phyloP scores from a whole-genome alignment of 2,329 filamentous ascomycete species.

The Cercospora sesami region DNA sequence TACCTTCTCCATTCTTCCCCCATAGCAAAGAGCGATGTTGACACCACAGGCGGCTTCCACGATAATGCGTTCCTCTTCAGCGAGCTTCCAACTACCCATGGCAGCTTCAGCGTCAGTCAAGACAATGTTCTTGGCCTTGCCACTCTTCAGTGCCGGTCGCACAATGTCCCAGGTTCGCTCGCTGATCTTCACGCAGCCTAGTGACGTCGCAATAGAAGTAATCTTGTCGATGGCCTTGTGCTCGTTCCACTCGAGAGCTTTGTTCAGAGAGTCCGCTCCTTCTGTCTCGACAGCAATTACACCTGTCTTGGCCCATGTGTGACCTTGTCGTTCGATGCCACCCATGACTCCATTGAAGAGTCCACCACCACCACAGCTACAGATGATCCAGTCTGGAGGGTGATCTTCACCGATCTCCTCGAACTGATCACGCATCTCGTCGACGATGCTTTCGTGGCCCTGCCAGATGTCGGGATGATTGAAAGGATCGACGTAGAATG shows the following conservation, averaged over 20 bases:
- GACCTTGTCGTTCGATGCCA: constrained; percentile 59
- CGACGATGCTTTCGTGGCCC: constrained; percentile 62
- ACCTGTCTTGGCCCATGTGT: constrained; percentile 40
- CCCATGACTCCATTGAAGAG: constrained; percentile 74
- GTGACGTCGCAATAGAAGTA: constrained; percentile 70
- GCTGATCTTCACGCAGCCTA: constrained; percentile 70
- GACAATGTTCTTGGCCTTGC: constrained; percentile 61
- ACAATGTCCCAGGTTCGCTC: constrained; percentile 67
- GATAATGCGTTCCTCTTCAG: constrained; percentile 77
- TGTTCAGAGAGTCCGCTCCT: constrained; percentile 69
- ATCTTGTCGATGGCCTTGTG: constrained; percentile 65
- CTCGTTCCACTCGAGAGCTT: constrained; percentile 56
- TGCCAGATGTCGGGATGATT: constrained; percentile 68
- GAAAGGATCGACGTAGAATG: constrained; percentile 69
- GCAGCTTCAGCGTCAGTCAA: constrained; percentile 77
- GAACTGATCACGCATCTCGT: constrained; percentile 50
- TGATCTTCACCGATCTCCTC: constrained; percentile 40
- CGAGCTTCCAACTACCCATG: constrained; percentile 71
- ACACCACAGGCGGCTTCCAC: constrained; percentile 87
- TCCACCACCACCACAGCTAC: constrained; percentile 77
- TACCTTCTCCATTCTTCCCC: constrained; percentile 59
- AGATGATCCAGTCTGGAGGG: constrained; percentile 72
- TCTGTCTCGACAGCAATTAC: constrained; percentile 74
- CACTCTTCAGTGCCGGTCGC: constrained; percentile 37
- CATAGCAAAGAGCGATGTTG: constrained; percentile 70